Evolutionary conservation across 75 land plant genomes (phyloP), one percentile per base, ranked within the genome.

Genomic region (Chamaecyparis obtusa): DNA sequence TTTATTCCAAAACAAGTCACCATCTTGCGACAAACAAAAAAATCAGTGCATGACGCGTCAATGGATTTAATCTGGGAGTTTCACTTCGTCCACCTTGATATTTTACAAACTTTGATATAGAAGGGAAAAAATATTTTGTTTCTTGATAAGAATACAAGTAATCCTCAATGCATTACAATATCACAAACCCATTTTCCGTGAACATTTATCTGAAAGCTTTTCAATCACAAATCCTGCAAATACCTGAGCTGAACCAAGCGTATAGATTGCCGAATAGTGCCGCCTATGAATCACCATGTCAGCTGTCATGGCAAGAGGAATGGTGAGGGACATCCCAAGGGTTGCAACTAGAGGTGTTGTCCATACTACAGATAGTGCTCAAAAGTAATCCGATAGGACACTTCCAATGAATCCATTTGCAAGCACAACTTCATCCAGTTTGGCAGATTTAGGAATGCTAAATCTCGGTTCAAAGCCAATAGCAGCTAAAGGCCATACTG

Each of bases 171-270:
- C 32, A 81, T 46, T 44, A n/a, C 9, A 27, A 81, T 44, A 41
- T 84, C 85, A 84, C 0, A 55, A 36, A 35, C 85, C 85, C 64
- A 84, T 32, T 48, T 86, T 87, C 54, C 83, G 87, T 41, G 90
- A 88, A 49, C 91, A 90, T 19, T 87, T 86, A 72, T 92, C 93
- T 35, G 95, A 90, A 27, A 95, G 88, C 85, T 95, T 95, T 46
- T 95, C 96, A 43, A 95, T 89, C 33, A 95, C 89, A 88, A 95
- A 95, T 54, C 96, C 96, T 48, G 94, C 96, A 90, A 95, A 93
- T 85, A 94, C n/a, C n/a, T n/a, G n/a, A n/a, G n/a, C n/a, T n/a
- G n/a, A n/a, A n/a, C n/a, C n/a, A n/a, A n/a, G n/a, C n/a, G n/a
- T n/a, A n/a, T n/a, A n/a, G n/a, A n/a, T n/a, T n/a, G n/a, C n/a